These are phyloP conservation scores for Cladosporium halotolerans DNA, from an alignment of 2,329 filamentous ascomycete species.

Conservation along the genomic window DNA sequence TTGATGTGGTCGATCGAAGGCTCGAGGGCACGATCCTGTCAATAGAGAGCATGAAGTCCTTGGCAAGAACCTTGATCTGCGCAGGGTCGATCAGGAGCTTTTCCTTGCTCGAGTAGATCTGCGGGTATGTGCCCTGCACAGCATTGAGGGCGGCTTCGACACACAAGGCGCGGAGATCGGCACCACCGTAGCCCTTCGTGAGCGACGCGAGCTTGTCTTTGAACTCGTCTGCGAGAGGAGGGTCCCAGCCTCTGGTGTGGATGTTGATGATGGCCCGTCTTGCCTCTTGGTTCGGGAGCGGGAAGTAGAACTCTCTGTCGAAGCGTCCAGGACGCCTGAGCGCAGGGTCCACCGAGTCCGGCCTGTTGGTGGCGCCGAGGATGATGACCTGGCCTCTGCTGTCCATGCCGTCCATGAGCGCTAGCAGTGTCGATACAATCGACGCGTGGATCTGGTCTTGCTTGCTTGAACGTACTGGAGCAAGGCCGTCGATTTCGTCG, in stretches of 20 bases:
- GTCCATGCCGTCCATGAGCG: slow-evolving; percentile 96
- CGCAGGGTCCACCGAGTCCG: slow-evolving; percentile 95
- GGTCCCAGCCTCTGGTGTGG: slow-evolving; percentile 89
- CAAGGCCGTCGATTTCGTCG: slow-evolving; percentile 95
- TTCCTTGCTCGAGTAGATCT: slow-evolving; percentile 86
- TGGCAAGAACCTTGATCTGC: slow-evolving; percentile 79
- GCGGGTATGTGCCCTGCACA: slow-evolving; percentile 90
- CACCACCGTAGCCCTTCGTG: slow-evolving; percentile 95
- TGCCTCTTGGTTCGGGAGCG: slow-evolving; percentile 73
- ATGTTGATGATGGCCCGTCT: slow-evolving; percentile 88
- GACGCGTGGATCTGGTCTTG: slow-evolving; percentile 98
- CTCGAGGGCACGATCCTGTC: slow-evolving; percentile 96
- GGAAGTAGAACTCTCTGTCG: slow-evolving; percentile 97
- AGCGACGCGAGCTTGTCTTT: slow-evolving; percentile 77
- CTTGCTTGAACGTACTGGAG: slow-evolving; percentile 92
- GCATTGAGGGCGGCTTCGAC: slow-evolving; percentile 94
- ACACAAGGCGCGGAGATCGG: slow-evolving; percentile 86
- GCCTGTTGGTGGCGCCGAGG: slow-evolving; percentile 95
- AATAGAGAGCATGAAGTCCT: slow-evolving; percentile 94
- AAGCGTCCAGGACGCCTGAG: slow-evolving; percentile 89
- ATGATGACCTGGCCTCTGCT: slow-evolving; percentile 97
- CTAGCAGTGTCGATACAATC: slow-evolving; percentile 89
- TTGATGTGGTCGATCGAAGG: slow-evolving; percentile 79
- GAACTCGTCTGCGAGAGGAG: slow-evolving; percentile 65
- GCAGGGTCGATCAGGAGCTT: slow-evolving; percentile 83